Base-by-base conservation (phyloP, 768 basidiomycete genomes). In the Lactifluus pinguis region DNA sequence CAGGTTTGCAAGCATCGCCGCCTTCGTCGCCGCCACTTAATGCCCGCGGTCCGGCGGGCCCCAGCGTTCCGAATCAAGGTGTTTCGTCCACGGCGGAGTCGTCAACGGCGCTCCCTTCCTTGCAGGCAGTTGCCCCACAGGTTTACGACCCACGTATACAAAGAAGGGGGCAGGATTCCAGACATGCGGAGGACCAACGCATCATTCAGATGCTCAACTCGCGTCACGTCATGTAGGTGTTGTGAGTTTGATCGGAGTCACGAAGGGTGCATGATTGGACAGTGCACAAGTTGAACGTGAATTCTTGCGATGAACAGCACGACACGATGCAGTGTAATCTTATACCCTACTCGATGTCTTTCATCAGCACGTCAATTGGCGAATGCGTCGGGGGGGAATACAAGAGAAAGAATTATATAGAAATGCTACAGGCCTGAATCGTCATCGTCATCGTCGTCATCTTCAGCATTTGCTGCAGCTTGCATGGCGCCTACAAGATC, bases 401-500 rank as follows among this genome's bases (percentile, higher is more conserved):
- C 49, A 49, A 58, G 49, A 61, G 44, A 34, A 51, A 44, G 55
- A 44, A 56, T 25, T 8, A 21, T 39, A 36, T 49, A 32, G 29
- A 30, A 36, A 45, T 44, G 25, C 49, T 38, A 60, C 32, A 49
- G 13, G 21, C 30, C 48, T 75, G 72, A 81, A 62, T 85, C 83
- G 59, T 87, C 85, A 55, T 87, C 86, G 69, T 86, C 84, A 57
- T 80, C 84, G 47, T 25, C 25, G 53, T 81, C 83, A 32, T 80
- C 78, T 5, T 71, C 75, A 56, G 80, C 79, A 59, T 80, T 80
- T 42, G 76, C 77, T 60, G 89, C 82, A 1, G 89, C 90, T 42
- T 81, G 86, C 85, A 93, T 90, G 36, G 89, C 89, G 36, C 88
- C 90, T 21, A 91, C 75, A 49, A 93, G 71, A 69, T 92, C 91